Evolutionary conservation across 768 basidiomycete species (phyloP), one percentile per base, ranked within the genome.

Genomic region (Leccinellum albellum): DNA sequence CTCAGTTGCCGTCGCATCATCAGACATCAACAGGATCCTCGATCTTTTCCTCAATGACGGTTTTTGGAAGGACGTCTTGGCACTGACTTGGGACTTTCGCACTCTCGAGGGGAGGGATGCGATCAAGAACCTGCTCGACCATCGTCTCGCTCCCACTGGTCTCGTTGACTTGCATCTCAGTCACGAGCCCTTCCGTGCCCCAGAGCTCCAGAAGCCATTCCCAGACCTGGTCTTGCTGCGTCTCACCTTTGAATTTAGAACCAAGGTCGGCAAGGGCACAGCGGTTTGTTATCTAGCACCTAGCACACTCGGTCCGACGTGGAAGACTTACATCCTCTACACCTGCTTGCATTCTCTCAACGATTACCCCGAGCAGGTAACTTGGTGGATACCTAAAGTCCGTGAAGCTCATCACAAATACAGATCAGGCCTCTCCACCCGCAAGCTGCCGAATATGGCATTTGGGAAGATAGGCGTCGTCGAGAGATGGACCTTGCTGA

Each of bases 261-360:
- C 75, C 42, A 66, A 73, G 7, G 66, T 77, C 1, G 87, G 84
- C 0, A 65, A 76, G 14, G 82, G 78, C 7, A 78, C 79, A 0
- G 87, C 79, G 1, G 72, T 87, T 13, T 76, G 78, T 17, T 76
- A 84, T 37, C 75, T 88, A 3, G 75, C 84, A 0, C 85, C 82
- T 0, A n/a, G n/a, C n/a, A 58, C 65, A 3, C 73, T 75, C 2
- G 63, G 61, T 31, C 66, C n/a, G n/a, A n/a, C 52, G 6, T 89
- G 88, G 88, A 84, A 81, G 66, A 84, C 84, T 0, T 79, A 84
- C 61, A 74, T 74, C 4, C 61, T 87, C 10, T 84, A 79, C 61
- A 89, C 88, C 0, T 79, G 81, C 54, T 73, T 90, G 23, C 81
- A 86, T 23, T 79, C 77, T 28, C 70, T 89, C 61, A 80, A 82